phyloP scores from a whole-genome alignment of 495 filamentous ascomycete species.

The Podospora pseudopauciseta region DNA sequence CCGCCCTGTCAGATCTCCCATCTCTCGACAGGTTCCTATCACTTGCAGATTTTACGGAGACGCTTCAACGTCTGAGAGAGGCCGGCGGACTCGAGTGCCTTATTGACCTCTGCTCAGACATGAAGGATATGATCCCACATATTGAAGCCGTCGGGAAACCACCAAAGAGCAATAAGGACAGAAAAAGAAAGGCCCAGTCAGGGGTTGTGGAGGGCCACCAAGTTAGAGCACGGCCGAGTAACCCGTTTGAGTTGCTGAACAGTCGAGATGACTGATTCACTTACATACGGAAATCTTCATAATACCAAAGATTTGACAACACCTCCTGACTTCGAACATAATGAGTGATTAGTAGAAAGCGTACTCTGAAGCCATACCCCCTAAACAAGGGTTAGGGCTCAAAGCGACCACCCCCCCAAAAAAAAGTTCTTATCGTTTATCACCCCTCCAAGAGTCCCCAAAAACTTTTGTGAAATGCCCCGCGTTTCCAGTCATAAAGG shows the following conservation, averaged over 20 bases:
- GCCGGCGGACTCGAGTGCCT: constrained; percentile 18
- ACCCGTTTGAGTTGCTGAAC: constrained; percentile 20
- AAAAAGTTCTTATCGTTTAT: constrained; percentile 17
- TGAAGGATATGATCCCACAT: constrained; percentile 17
- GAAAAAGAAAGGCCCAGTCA: constrained; percentile 18
- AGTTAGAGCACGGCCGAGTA: constrained; percentile 11
- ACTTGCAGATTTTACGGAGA: constrained; percentile 17
- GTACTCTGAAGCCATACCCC: not conserved
- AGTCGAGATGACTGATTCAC: constrained; percentile 1
- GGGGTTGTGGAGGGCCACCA: not conserved
- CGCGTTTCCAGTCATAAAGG: not conserved
- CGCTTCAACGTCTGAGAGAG: constrained; percentile 13
- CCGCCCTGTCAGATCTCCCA: constrained; percentile 16
- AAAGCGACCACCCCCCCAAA: not conserved
- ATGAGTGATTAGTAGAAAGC: too few species aligned
- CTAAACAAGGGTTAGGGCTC: constrained; percentile 15
- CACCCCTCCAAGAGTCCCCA: constrained; percentile 25
- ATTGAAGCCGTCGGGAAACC: constrained; percentile 16
- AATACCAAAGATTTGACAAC: too few species aligned
- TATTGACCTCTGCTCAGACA: constrained; percentile 13
- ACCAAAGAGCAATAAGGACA: constrained; percentile 11
- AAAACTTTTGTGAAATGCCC: constrained; percentile 17
- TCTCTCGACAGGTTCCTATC: constrained; percentile 24
- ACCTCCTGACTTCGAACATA: too few species aligned
- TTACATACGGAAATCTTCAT: too few species aligned